Percentiles rank a stretch among this genome's conserved stretches.
Evolutionary conservation across 2,329 filamentous ascomycete genomes (phyloP).

Genomic region (Aspergillus sojae): DNA sequence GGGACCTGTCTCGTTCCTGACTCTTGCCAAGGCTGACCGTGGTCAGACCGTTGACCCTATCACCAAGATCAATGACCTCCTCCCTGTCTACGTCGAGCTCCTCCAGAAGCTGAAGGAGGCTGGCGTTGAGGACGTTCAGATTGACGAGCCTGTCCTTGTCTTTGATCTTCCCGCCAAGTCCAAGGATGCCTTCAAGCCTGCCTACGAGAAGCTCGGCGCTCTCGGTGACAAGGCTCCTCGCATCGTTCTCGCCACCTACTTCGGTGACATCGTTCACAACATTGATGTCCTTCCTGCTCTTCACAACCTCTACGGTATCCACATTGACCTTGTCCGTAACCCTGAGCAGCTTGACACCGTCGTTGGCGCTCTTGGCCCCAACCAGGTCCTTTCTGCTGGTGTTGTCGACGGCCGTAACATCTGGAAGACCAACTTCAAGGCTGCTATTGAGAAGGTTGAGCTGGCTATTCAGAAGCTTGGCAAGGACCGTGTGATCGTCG

Average conservation of each 20-base stretch:
- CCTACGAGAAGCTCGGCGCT: constrained; percentile 79
- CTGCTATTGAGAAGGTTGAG: constrained; percentile 88
- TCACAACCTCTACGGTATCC: constrained; percentile 76
- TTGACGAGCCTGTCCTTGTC: constrained; percentile 96
- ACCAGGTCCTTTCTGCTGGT: constrained; percentile 90
- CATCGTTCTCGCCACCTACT: constrained; percentile 93
- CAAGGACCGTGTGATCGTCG: constrained; percentile 95
- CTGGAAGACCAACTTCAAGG: constrained; percentile 99
- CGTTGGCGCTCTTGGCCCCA: constrained; percentile 77
- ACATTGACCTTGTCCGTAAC: constrained; percentile 96
- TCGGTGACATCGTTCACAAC: constrained; percentile 99
- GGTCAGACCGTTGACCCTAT: constrained; percentile 91
- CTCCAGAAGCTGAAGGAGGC: constrained; percentile 91
- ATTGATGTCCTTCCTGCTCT: constrained; percentile 80
- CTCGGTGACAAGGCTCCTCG: constrained; percentile 82
- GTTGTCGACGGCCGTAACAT: constrained; percentile 99
- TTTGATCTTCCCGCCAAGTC: constrained; percentile 87
- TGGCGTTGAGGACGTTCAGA: constrained; percentile 95
- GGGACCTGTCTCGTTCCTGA: constrained; percentile 95
- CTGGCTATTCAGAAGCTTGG: constrained; percentile 90
- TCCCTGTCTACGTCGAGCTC: constrained; percentile 93
- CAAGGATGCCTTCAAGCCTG: constrained; percentile 97
- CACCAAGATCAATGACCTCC: constrained; percentile 85
- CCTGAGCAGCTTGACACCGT: constrained; percentile 95
- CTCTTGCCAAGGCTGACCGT: constrained; percentile 97